Conservation (phyloP, 2,329 filamentous ascomycete species). For the Xylariaceae sp. region DNA sequence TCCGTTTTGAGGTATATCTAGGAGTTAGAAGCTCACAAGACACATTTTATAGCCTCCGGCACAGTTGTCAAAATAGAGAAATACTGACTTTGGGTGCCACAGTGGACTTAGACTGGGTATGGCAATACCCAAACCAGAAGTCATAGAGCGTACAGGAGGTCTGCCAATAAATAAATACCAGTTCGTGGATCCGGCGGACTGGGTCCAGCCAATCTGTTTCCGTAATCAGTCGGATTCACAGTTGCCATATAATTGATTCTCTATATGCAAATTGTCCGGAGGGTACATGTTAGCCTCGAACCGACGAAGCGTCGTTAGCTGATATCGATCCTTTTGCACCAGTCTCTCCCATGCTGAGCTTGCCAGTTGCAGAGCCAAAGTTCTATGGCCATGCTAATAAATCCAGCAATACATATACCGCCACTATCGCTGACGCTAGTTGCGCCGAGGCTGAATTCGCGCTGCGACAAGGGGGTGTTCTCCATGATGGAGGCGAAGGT, state of each 20-base stretch:
- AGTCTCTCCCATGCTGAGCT: constrained; percentile 76
- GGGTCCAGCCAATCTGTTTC: no score
- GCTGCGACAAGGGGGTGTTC: constrained; percentile 71
- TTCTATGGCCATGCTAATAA: constrained; percentile 83
- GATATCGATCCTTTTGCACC: constrained; percentile 62
- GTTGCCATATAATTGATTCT: no score
- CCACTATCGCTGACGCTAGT: constrained; percentile 91
- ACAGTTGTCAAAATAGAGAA: no score
- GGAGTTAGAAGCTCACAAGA: no score
- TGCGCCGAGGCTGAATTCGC: constrained; percentile 89
- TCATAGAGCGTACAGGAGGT: constrained; percentile 13
- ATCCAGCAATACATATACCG: constrained; percentile 85
- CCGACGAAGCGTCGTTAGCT: constrained; percentile 30
- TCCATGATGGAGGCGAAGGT: constrained; percentile 95
- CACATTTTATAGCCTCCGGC: no score
- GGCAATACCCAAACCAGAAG: constrained; percentile 22
- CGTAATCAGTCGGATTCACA: no score
- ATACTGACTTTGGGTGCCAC: no score
- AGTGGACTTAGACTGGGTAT: constrained; percentile 25
- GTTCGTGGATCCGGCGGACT: no score
- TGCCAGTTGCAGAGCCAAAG: constrained; percentile 83
- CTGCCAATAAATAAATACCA: no score
- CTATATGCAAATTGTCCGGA: no score
- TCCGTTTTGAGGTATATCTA: no score
- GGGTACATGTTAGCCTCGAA: neutral